A percentile compares a stretch with the other conserved stretches of the same genome.
Evolutionary conservation across 2,329 filamentous ascomycete species (phyloP).

Genomic region (Pseudocercospora musae): DNA sequence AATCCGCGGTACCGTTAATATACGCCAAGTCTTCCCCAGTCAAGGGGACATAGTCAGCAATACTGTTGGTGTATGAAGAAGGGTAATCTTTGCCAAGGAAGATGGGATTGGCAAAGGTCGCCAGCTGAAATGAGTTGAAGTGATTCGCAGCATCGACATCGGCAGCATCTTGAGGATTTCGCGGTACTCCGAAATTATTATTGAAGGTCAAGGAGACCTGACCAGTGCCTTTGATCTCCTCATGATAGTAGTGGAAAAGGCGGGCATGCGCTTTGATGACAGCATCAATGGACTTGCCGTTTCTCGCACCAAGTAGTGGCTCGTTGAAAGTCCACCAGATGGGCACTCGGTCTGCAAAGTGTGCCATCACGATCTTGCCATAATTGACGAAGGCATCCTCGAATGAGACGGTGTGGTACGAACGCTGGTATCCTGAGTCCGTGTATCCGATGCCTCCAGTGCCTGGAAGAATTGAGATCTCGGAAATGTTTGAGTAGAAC

Average conservation of each 20-base stretch:
- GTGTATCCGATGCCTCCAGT: constrained; percentile 15
- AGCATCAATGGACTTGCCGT: constrained; percentile 11
- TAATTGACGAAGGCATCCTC: constrained; percentile 40
- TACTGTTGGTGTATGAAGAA: constrained; percentile 45
- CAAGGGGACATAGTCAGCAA: constrained; percentile 46
- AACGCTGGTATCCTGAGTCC: background rate
- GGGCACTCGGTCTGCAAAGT: constrained; percentile 39
- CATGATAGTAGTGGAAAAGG: constrained; percentile 48
- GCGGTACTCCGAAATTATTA: constrained; percentile 37
- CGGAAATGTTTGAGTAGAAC: constrained; percentile 9
- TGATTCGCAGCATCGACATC: constrained; percentile 48
- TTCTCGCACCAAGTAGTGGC: constrained; percentile 25
- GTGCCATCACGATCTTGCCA: constrained; percentile 37
- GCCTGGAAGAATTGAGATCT: background rate
- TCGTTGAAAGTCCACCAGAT: constrained; percentile 41
- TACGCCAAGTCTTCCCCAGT: constrained; percentile 45
- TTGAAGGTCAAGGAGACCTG: constrained; percentile 51
- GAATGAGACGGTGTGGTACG: constrained; percentile 5
- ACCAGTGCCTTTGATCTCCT: constrained; percentile 51
- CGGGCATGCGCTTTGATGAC: constrained; percentile 23
- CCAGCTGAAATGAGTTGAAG: constrained; percentile 45
- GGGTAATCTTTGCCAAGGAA: constrained; percentile 54
- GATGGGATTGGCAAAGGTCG: constrained; percentile 52
- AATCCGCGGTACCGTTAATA: constrained; percentile 24
- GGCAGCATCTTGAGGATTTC: constrained; percentile 36